Evolutionary conservation across 1,284 basidiomycete genomes (phyloP).

Genomic region (Leucoagaricus sp.): DNA sequence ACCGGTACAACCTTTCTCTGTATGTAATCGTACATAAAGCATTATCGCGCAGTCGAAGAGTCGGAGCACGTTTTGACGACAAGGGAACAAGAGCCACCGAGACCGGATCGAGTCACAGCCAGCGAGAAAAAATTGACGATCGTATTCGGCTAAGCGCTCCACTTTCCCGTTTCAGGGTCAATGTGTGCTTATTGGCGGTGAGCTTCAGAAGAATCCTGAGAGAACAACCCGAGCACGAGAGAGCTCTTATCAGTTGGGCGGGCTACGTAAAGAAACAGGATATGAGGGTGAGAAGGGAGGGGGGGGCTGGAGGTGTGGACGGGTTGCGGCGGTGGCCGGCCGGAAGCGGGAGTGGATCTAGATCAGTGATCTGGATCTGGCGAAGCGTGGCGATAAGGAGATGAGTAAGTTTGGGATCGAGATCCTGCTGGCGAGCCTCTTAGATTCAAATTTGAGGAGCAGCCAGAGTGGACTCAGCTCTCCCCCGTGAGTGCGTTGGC

Average conservation of each 20-base stretch:
- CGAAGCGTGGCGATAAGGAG: constrained; percentile 9
- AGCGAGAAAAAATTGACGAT: background rate
- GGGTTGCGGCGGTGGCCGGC: background rate
- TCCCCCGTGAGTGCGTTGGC: background rate
- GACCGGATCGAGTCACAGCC: too few relatives aligned
- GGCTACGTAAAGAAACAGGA: background rate
- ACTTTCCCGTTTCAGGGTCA: background rate
- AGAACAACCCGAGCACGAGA: too few relatives aligned
- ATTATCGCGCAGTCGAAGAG: too few relatives aligned
- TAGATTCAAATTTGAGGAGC: constrained; percentile 10
- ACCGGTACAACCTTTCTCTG: too few relatives aligned
- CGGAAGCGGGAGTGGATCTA: background rate
- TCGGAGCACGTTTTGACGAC: too few relatives aligned
- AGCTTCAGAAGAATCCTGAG: too few relatives aligned
- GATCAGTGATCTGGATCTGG: constrained; percentile 4
- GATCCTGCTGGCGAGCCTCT: background rate
- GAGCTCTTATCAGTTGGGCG: too few relatives aligned
- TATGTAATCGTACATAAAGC: too few relatives aligned
- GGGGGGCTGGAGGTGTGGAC: background rate
- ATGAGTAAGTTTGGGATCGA: background rate
- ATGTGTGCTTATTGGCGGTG: background rate
- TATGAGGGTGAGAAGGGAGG: too few relatives aligned
- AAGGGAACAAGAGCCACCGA: too few relatives aligned
- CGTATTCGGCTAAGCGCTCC: background rate
- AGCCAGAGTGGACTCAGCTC: background rate